Base-by-base conservation (phyloP, 768 basidiomycete genomes). In the Leucosporidium scottii region DNA sequence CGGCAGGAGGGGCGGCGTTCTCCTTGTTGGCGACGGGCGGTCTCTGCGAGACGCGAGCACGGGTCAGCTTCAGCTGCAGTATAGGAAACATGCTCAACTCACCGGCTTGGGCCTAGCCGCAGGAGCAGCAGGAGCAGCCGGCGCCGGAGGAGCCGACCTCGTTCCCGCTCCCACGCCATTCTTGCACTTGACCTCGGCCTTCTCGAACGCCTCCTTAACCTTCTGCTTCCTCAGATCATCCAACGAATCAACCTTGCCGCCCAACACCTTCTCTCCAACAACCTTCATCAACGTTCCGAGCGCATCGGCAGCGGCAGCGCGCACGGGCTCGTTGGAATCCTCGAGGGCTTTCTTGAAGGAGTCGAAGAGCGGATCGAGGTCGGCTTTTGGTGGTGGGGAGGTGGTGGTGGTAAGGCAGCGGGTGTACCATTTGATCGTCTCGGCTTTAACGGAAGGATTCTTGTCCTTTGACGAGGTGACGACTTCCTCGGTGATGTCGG, bases 401-500 rank as follows among this genome's bases (percentile, higher is more conserved):
- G 84, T 83, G 2, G 92, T 90, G 1, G 82, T 83, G 3, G 85
- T 80, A 57, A 99, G 84, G 75, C 85, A 89, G 60, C 94, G 85
- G 25, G 83, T 84, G 31, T 97, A 81, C 75, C 94, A 96, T 75
- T 90, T 90, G 72, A 94, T 80, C 0, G 92, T 87, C 9, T 91
- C 89, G 79, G 94, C 91, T 75, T 96, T 94, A 36, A 96, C 90
- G 78, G 96, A 93, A 1, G 96, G 96, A 75, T 97, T 99, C 81
- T 98, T 99, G 64, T 87, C 87, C 71, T 85, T 85, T 23, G 94
- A 80, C 0, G 87, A 84, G 4, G 85, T 82, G 50, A 89, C 82
- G 53, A 94, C 80, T 77, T 97, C 91, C 20, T 91, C 87, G 61
- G 91, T 81, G 53, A 93, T 85, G 68, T 96, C 93, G 31, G 85